Conservation (phyloP, 2,329 filamentous ascomycete species). For the Claviceps humidiphila region DNA sequence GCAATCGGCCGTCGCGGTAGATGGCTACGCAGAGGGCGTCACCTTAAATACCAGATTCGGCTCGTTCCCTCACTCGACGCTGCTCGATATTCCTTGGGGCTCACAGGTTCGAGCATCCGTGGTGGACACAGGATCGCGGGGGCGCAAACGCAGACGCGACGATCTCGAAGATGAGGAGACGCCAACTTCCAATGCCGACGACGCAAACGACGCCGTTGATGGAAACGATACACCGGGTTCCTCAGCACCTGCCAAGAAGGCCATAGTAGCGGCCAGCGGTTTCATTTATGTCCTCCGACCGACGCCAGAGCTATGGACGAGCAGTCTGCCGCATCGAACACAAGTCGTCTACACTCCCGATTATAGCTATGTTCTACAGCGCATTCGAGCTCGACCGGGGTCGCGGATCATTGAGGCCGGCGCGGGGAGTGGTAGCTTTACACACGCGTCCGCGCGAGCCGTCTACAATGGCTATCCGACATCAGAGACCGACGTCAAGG, state of each 20-base stretch:
- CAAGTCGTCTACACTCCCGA: slow-evolving; percentile 82
- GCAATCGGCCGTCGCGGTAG: slow-evolving; percentile 45
- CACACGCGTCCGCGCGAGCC: slow-evolving; percentile 62
- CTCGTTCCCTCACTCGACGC: slow-evolving; percentile 69
- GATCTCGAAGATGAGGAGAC: slow-evolving; percentile 30
- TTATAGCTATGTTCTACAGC: slow-evolving; percentile 72
- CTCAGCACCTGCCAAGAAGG: slow-evolving; percentile 29
- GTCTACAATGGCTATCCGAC: slow-evolving; percentile 60
- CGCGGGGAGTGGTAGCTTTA: slow-evolving; percentile 72
- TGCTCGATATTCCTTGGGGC: slow-evolving; percentile 75
- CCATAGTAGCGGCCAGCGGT: slow-evolving; percentile 45
- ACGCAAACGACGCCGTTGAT: slow-evolving; percentile 9
- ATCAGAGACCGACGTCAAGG: slow-evolving; percentile 30
- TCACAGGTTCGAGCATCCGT: slow-evolving; percentile 80
- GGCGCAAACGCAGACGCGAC: slow-evolving; percentile 49
- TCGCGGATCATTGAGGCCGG: slow-evolving; percentile 66
- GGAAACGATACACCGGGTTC: slow-evolving; percentile 15
- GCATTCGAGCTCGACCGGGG: slow-evolving; percentile 61
- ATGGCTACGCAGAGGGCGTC: slow-evolving; percentile 63
- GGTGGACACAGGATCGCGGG: slow-evolving; percentile 84
- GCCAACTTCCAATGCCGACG: slow-evolving; percentile 21
- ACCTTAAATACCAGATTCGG: slow-evolving; percentile 89
- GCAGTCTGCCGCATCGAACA: slow-evolving; percentile 65
- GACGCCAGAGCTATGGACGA: slow-evolving; percentile 73
- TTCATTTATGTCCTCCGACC: slow-evolving; percentile 70